Base-by-base conservation (phyloP, 192 early-diverging fungal species). In the Backusella tarrabulga region DNA sequence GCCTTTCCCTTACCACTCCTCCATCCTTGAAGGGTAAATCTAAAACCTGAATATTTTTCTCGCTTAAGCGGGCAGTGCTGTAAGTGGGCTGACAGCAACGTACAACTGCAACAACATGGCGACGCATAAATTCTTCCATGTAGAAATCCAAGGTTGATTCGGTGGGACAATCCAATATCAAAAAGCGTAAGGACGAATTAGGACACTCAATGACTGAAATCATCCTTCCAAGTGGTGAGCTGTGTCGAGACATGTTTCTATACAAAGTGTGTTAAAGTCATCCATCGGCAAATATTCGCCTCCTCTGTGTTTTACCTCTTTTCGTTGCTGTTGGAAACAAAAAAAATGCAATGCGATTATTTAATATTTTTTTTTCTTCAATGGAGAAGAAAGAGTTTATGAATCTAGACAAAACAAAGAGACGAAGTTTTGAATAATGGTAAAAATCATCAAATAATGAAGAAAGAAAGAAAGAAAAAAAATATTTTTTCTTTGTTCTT, bases 11-110 rank as follows among this genome's bases (percentile, higher is more conserved):
- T 86, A 89, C 88, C 80, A 95, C 89, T 67, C 92, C 94, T 46
- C 96, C 96, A 74, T 97, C 96, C 67, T 94, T 91, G 86, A 97
- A 97, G 12, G 95, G 90, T 88, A 92, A 87, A 78, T 97, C 96
- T 73, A 93, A 90, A 15, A 96, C 94, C 19, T 85, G 63, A 67
- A 98, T 95, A 17, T 86, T 80, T 19, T 86, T 77, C 4, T 79
- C 85, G 42, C 84, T 84, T 1, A 96, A 84, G 5, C 87, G 82
- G 6, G 84, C 83, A 23, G 86, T 85, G 12, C 86, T 82, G 78
- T 98, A 98, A 12, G 94, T 96, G 17, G 95, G 94, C 80, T 97
- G 93, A 80, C 96, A 98, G 32, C 95, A 94, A 6, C 95, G 90
- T 0, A 98, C 96, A 9, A 98, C 93, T 46, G 96, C 92, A 14